Percentiles rank a stretch among this genome's conserved stretches.
These are phyloP conservation scores for Platanthera guangdongensis DNA, from an alignment of 106 monocot genomes.

Conservation along the genomic window DNA sequence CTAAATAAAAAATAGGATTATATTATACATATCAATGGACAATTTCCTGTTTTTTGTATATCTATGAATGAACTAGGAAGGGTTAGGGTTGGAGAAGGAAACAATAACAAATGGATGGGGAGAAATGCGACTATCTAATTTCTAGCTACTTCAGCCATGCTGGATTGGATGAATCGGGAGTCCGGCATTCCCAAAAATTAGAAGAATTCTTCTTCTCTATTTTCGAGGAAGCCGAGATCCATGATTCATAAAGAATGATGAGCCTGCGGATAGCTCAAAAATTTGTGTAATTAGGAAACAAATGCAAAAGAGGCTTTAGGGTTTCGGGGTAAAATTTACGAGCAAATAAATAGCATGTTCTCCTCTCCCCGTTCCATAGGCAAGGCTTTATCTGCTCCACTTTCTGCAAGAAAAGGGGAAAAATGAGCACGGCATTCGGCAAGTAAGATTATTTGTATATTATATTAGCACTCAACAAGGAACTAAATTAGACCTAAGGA, in stretches of 20 bases:
- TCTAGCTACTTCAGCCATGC: neutral
- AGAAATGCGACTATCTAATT: neutral
- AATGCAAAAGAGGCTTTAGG: conserved; percentile 34
- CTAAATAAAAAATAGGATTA: neutral
- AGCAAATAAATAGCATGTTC: conserved; percentile 69
- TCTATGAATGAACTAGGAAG: neutral
- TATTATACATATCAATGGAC: neutral
- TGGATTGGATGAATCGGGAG: neutral
- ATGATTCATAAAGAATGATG: neutral
- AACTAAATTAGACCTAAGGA: too few relatives aligned
- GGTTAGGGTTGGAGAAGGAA: neutral
- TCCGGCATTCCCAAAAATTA: neutral
- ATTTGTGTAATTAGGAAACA: conserved; percentile 36
- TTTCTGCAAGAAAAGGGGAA: conserved; percentile 25
- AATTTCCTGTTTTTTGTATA: neutral
- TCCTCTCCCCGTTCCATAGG: conserved; percentile 57
- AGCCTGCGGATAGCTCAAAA: conserved; percentile 1
- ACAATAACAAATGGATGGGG: neutral
- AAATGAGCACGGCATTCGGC: too few relatives aligned
- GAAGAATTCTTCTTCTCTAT: neutral
- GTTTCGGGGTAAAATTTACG: conserved; percentile 71
- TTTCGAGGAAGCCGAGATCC: conserved; percentile 1
- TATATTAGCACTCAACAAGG: too few relatives aligned
- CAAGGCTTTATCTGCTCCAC: conserved; percentile 33
- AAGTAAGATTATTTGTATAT: too few relatives aligned